Evolutionary conservation across 129 eudicot species (phyloP), one percentile per base, ranked within the genome.

Genomic region (Tanacetum coccineum): DNA sequence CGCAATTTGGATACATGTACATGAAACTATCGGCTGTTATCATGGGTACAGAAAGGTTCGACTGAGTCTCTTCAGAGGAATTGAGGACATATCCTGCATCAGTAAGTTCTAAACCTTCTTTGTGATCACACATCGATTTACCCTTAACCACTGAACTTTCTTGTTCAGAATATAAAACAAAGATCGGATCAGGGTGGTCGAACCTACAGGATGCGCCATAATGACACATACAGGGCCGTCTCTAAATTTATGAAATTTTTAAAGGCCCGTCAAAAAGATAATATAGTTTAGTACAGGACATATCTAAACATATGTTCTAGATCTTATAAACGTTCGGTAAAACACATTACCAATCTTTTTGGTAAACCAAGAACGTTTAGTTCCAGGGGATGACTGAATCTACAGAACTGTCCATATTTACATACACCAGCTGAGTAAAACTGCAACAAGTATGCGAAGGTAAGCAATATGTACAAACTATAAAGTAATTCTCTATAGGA

Each of bases 381-480:
- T 57, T 54, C 67, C 22, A 62, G 59, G 15, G 17, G 39, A 22
- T 86, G 94, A 45, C 48, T 73, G 70, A 51, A 83, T 73, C 79
- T 83, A 61, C 88, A 86, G 36, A 78, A 79, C 57, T 80, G 74
- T 70, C 86, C 94, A 70, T 80, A 74, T 53, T 83, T 86, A 80
- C 88, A 81, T 14, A 69, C 70, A 68, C 78, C 88, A 28, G 79
- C 10, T n/a, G 14, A 58, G 74, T 77, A 78, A 58, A 78, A 83
- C 89, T 83, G 87, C 79, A 78, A 67, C 49, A 75, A 36, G 36
- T 59, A 63, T n/a, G 60, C 62, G 53, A 70, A 36, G 57, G 39
- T 54, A 60, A 72, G 22, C 18, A 61, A 13, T 68, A 36, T 18
- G 47, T 18, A 70, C 56, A 55, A 28, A 49, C 60, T 12, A 39